Conservation (phyloP, 2,329 filamentous ascomycete species). For the Hortaea sp. region DNA sequence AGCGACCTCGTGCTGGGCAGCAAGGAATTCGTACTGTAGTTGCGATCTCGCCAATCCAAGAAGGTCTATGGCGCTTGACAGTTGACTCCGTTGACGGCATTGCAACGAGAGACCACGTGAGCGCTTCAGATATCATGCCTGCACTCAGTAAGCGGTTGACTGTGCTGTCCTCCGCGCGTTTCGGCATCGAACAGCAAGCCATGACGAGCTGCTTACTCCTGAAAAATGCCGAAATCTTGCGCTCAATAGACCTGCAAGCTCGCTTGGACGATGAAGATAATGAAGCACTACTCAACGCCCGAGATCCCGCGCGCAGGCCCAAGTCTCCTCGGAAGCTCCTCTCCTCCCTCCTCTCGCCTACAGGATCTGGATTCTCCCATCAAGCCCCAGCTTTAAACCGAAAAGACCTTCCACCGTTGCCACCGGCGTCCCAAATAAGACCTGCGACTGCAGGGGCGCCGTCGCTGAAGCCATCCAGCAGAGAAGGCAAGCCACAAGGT, state of each 20-base stretch:
- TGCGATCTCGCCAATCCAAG: slow-evolving; percentile 47
- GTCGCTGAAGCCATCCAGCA: slow-evolving; percentile 27
- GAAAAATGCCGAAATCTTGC: slow-evolving; percentile 68
- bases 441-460: slow-evolving; percentile 17
- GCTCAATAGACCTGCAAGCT: slow-evolving; percentile 43
- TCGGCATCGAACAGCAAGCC: slow-evolving; percentile 54
- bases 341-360: slow-evolving; percentile 63
- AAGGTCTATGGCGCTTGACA: slow-evolving; percentile 47
- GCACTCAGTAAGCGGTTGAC: slow-evolving; percentile 18
- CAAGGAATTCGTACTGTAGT: slow-evolving; percentile 60
- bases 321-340: slow-evolving; percentile 87
- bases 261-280: slow-evolving; percentile 11
- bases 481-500: slow-evolving; percentile 26
- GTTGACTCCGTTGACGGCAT: slow-evolving; percentile 58
- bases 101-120: slow-evolving; percentile 64
- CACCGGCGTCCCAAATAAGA: slow-evolving; percentile 13
- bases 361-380: slow-evolving; percentile 33
- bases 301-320: slow-evolving; percentile 54
- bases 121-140: slow-evolving; percentile 58
- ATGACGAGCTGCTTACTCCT: slow-evolving; percentile 61
- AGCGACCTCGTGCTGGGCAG: slow-evolving; percentile 30
- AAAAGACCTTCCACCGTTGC: slow-evolving; percentile 19
- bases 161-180: slow-evolving; percentile 41
- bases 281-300: slow-evolving; percentile 7
- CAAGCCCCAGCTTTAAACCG: slow-evolving; percentile 18